Percentiles rank a stretch among this genome's conserved stretches.
Evolutionary conservation across 2,329 filamentous ascomycete genomes (phyloP).

Genomic region (Clarireedia paspali): DNA sequence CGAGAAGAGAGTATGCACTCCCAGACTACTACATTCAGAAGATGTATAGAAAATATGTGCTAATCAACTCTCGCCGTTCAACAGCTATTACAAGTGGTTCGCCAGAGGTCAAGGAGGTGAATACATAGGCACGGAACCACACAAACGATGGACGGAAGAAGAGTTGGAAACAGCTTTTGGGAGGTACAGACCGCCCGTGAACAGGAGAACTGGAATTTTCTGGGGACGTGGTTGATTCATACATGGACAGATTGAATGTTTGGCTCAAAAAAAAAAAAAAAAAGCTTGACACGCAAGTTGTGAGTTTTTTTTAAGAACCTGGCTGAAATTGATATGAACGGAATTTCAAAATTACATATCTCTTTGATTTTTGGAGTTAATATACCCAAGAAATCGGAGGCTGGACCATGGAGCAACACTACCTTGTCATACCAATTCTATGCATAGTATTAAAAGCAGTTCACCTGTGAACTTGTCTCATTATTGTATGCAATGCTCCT

Average conservation of each 20-base stretch:
- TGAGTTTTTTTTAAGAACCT: no score
- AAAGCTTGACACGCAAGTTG: background rate
- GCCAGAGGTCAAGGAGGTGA: conserved; percentile 22
- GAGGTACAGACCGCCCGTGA: conserved; percentile 19
- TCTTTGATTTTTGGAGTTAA: background rate
- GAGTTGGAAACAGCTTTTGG: conserved; percentile 25
- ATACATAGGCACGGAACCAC: conserved; percentile 26
- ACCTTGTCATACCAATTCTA: no score
- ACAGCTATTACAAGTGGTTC: conserved; percentile 23
- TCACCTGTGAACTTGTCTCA: no score
- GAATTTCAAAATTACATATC: no score
- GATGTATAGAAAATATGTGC: background rate
- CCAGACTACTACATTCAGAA: background rate
- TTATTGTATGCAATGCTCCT: no score
- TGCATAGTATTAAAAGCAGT: no score
- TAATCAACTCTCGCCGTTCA: background rate
- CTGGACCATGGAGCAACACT: no score
- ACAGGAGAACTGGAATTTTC: conserved; percentile 2
- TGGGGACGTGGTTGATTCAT: conserved; percentile 3
- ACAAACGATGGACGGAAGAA: conserved; percentile 25
- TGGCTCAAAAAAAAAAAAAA: background rate
- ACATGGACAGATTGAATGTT: no score
- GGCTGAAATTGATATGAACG: no score
- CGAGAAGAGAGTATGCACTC: conserved; percentile 18
- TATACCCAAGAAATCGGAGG: background rate